Conservation (phyloP, 371 early-diverging fungal genomes). For the Quaeritorhiza haematococci region DNA sequence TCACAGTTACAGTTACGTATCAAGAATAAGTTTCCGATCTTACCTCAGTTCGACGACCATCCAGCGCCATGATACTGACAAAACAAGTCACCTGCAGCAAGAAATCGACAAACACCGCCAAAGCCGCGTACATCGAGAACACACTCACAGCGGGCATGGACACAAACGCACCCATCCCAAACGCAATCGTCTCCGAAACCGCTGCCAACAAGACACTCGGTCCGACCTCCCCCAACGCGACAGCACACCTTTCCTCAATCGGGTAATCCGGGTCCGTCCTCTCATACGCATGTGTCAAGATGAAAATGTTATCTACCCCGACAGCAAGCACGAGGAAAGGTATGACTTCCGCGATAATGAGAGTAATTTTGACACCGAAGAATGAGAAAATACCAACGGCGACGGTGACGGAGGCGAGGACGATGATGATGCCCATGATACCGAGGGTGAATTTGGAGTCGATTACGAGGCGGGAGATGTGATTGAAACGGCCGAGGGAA, state of each 20-base stretch:
- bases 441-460: constrained; percentile 69
- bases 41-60: constrained; percentile 33
- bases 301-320: constrained; percentile 77
- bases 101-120: constrained; percentile 69
- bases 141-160: constrained; percentile 75
- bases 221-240: constrained; percentile 58
- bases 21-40: background rate
- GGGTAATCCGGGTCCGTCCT: constrained; percentile 20
- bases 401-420: constrained; percentile 62
- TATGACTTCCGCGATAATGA: constrained; percentile 77
- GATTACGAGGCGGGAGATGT: constrained; percentile 43
- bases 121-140: constrained; percentile 68
- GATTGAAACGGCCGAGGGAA: constrained; percentile 49
- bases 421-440: constrained; percentile 65
- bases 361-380: constrained; percentile 59
- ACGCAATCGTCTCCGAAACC: constrained; percentile 66
- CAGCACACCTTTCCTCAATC: constrained; percentile 5
- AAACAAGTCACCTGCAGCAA: constrained; percentile 70
- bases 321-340: constrained; percentile 76
- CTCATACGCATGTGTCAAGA: constrained; percentile 64
- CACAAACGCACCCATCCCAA: constrained; percentile 64
- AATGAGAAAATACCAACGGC: constrained; percentile 66
- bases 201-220: constrained; percentile 67
- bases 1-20: too few relatives aligned
- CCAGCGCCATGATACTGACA: constrained; percentile 61